Percentiles rank a stretch among this genome's conserved stretches.
These are phyloP conservation scores for Jamesozyma spencerorum DNA, from an alignment of 805 yeast species.

Conservation along the genomic window DNA sequence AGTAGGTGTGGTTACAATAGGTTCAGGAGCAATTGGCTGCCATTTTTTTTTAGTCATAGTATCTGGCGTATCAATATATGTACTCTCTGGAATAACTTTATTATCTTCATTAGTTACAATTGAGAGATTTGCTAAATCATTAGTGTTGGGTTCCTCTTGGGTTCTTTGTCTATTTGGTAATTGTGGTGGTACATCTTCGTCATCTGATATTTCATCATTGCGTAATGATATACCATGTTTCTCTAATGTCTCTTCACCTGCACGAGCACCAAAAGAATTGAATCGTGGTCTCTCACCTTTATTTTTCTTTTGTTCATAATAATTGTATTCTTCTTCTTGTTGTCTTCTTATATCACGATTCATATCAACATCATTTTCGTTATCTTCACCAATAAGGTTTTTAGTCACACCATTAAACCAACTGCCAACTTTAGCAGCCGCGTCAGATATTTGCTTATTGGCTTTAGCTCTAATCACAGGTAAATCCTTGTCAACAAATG, in stretches of 20 bases:
- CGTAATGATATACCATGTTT: slow-evolving; percentile 26
- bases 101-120: slow-evolving; percentile 9
- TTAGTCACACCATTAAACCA: slow-evolving; percentile 60
- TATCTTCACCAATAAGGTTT: slow-evolving; percentile 12
- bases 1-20: slow-evolving; percentile 21
- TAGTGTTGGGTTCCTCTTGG: neutral
- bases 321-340: slow-evolving; percentile 14
- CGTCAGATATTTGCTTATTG: slow-evolving; percentile 70
- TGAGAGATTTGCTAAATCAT: slow-evolving; percentile 4
- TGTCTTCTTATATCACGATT: slow-evolving; percentile 3
- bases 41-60: slow-evolving; percentile 17
- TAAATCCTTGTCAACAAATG: slow-evolving; percentile 45
- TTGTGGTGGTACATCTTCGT: slow-evolving; percentile 30
- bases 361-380: neutral
- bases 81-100: slow-evolving; percentile 24
- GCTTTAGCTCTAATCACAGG: slow-evolving; percentile 59
- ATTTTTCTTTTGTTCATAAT: slow-evolving; percentile 8
- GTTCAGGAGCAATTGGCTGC: slow-evolving; percentile 24
- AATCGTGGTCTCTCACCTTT: slow-evolving; percentile 22
- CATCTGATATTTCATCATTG: slow-evolving; percentile 26
- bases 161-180: slow-evolving; percentile 18
- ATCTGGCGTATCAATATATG: slow-evolving; percentile 29
- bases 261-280: slow-evolving; percentile 28
- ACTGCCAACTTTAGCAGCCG: slow-evolving; percentile 60
- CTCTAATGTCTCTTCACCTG: slow-evolving; percentile 24